Evolutionary conservation across 2,329 filamentous ascomycete genomes (phyloP), one percentile per base, ranked within the genome.

Genomic region (Ilyonectria mors-panacis): DNA sequence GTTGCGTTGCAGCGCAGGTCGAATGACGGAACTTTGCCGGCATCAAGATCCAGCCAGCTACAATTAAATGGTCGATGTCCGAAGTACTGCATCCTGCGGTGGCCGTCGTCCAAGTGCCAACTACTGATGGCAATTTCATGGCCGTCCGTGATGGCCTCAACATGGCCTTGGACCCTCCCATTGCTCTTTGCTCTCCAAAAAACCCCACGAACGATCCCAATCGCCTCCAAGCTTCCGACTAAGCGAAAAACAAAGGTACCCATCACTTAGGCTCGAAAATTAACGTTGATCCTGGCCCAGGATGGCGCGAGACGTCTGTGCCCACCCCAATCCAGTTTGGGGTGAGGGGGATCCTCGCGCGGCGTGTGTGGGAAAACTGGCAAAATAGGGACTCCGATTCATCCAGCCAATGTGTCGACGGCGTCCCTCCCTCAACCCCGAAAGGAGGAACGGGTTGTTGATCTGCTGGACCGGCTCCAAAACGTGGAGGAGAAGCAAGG

Each of bases 361-460:
- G 69, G 68, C 64, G 64, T 68, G 64, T 68, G 67, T 70, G 73
- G 69, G 48, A 70, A 57, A 75, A 59, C 63, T 70, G 76, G 74
- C n/a, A 76, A 75, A 78, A 78, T 68, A 59, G 47, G 51, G 42
- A 15, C 55, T 45, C 30, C 23, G 35, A 70, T 76, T 78, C 71
- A 76, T 65, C 75, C 76, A 62, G 47, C 66, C 61, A 69, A 70
- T 70, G 33, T 55, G 42, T 68, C n/a, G 44, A 44, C 51, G 66
- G 57, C 59, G 55, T 53, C 60, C 57, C 58, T 67, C 62, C 58
- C 68, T 44, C 56, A 23, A 53, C 50, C 47, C 69, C 57, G 30
- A 57, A 70, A 70, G 33, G 51, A 64, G 68, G 53, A 62, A 66
- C 53, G 60, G 47, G 26, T 55, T 65, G 59, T 55, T 65, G 59